A percentile compares a stretch with the other conserved stretches of the same genome.
phyloP scores from a whole-genome alignment of 78 protist genomes.

The Andalucia godoyi region DNA sequence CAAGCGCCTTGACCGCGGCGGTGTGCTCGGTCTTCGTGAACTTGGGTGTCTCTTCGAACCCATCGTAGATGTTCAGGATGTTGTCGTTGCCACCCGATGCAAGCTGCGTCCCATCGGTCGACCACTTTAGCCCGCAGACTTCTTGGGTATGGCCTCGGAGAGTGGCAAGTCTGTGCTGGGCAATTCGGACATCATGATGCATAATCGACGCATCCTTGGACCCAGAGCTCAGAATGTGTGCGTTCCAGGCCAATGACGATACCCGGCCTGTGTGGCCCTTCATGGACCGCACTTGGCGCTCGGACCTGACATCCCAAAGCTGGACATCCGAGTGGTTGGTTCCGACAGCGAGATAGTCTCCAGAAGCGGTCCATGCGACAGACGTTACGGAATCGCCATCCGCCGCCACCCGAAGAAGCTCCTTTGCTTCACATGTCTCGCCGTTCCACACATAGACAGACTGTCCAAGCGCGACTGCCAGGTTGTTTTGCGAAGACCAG shows the following conservation, averaged over 20 bases:
- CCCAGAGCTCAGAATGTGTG: constrained; percentile 77
- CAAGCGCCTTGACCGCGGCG: constrained; percentile 98
- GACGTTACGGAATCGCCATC: constrained; percentile 71
- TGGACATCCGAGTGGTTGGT: constrained; percentile 60
- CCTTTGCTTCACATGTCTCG: constrained; percentile 49
- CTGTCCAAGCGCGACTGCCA: constrained; percentile 92
- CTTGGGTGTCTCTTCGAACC: constrained; percentile 15
- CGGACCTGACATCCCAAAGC: constrained; percentile 76
- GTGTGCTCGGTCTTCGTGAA: constrained; percentile 50
- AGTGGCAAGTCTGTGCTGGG: constrained; percentile 1
- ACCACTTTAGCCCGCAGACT: constrained; percentile 97
- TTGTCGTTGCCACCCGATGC: constrained; percentile 99
- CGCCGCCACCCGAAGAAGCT: constrained; percentile 27
- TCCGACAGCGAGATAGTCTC: constrained; percentile 88
- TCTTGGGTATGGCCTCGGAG: constrained; percentile 82
- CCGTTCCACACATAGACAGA: constrained; percentile 97
- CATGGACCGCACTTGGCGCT: constrained; percentile 61
- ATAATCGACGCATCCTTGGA: constrained; percentile 66
- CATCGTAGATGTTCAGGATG: constrained; percentile 84
- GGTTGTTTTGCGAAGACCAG: constrained; percentile 73
- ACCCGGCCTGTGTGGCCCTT: constrained; percentile 90
- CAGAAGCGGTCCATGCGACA: constrained; percentile 66
- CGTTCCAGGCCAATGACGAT: constrained; percentile 95
- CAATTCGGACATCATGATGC: constrained; percentile 87
- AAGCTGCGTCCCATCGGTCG: constrained; percentile 80